Conservation (phyloP, 129 eudicot species). For the Flaveria bidentis region DNA sequence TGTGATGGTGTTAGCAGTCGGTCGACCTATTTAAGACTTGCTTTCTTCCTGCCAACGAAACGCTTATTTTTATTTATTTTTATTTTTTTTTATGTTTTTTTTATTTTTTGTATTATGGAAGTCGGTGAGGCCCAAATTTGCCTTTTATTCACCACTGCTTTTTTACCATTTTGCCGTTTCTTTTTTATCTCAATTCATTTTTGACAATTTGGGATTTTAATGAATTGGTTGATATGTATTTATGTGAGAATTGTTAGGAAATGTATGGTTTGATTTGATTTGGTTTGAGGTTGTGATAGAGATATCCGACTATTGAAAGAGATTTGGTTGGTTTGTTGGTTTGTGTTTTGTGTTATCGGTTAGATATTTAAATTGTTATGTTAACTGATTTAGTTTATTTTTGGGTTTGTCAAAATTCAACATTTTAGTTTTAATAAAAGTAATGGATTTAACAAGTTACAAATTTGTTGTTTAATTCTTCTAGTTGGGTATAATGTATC, state of each 20-base stretch:
- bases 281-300: no score
- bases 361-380: no score
- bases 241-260: neutral
- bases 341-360: no score
- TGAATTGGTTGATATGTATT: neutral
- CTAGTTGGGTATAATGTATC: no score
- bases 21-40: slow-evolving; percentile 41
- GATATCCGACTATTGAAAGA: no score
- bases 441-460: no score
- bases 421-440: no score
- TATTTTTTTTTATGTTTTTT: neutral
- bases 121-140: slow-evolving; percentile 41
- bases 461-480: no score
- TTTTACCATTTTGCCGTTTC: slow-evolving; percentile 21
- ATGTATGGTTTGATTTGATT: neutral
- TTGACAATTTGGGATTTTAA: neutral
- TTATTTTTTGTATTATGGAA: neutral
- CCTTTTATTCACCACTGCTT: slow-evolving; percentile 32
- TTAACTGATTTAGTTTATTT: no score
- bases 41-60: slow-evolving; percentile 44
- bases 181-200: neutral
- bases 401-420: no score
- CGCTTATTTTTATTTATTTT: neutral
- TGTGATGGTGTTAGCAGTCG: slow-evolving; percentile 25
- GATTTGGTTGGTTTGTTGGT: no score